Evolutionary conservation across 2,329 filamentous ascomycete species (phyloP).

Genomic region (Capronia epimyces): DNA sequence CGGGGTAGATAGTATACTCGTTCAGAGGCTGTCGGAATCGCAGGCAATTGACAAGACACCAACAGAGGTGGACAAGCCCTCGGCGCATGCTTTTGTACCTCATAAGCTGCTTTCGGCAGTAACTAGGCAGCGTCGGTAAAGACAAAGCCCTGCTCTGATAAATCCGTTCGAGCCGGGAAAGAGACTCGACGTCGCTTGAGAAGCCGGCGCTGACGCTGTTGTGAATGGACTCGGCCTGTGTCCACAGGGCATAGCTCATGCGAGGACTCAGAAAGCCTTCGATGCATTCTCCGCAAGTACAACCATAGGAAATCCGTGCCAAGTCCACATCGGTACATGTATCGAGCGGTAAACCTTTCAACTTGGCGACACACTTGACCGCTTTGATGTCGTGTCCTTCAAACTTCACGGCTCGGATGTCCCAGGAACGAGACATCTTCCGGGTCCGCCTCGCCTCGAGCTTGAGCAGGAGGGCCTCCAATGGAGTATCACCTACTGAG

Average conservation of each 20-base stretch:
- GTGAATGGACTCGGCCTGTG: too few species aligned
- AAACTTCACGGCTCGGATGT: slow-evolving; percentile 26
- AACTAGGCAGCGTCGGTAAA: too few species aligned
- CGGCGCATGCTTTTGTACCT: background rate
- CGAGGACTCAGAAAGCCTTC: slow-evolving; percentile 38
- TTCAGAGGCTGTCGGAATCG: background rate
- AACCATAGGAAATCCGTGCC: slow-evolving; percentile 34
- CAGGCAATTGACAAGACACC: background rate
- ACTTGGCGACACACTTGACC: slow-evolving; percentile 31
- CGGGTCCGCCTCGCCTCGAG: slow-evolving; percentile 32
- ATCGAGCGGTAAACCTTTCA: slow-evolving; percentile 16
- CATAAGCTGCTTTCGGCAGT: background rate
- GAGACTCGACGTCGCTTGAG: too few species aligned
- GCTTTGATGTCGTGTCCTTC: slow-evolving; percentile 30
- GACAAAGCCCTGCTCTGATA: too few species aligned
- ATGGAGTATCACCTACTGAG: slow-evolving; percentile 33
- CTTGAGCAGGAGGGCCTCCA: slow-evolving; percentile 31
- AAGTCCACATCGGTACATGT: slow-evolving; percentile 18
- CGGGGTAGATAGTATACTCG: background rate
- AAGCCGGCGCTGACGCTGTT: too few species aligned
- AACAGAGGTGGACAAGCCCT: background rate
- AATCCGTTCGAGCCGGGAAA: too few species aligned
- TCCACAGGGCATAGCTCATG: slow-evolving; percentile 32
- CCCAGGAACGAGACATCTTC: slow-evolving; percentile 3
- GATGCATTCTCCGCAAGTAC: slow-evolving; percentile 37